Conservation (phyloP, 768 basidiomycete genomes). For the Postia placenta region DNA sequence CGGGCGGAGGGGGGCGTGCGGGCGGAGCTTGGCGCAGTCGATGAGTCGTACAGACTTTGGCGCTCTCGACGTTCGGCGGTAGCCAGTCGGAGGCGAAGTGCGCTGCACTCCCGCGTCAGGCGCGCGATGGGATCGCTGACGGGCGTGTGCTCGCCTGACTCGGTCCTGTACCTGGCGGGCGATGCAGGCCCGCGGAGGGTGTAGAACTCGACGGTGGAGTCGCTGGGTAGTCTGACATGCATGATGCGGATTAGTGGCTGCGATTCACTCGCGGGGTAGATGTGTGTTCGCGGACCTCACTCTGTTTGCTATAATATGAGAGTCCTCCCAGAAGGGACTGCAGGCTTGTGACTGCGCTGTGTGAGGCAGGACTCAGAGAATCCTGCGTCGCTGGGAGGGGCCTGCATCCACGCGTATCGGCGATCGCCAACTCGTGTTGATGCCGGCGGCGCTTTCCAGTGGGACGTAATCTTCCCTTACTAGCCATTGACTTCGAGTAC, state of each 20-base stretch:
- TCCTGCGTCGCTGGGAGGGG: slow-evolving; percentile 2
- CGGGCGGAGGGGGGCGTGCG: slow-evolving; percentile 14
- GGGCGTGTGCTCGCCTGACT: slow-evolving; percentile 26
- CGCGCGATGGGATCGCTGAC: slow-evolving; percentile 34
- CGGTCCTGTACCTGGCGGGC: slow-evolving; percentile 19
- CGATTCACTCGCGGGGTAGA: neutral
- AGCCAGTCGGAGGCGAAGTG: slow-evolving; percentile 38
- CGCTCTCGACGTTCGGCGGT: slow-evolving; percentile 31
- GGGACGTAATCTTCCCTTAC: neutral
- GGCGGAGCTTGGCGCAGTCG: slow-evolving; percentile 13
- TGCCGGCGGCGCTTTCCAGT: slow-evolving; percentile 1
- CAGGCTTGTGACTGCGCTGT: slow-evolving; percentile 3
- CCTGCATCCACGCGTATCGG: slow-evolving; percentile 4
- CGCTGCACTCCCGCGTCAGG: slow-evolving; percentile 35
- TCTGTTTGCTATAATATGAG: slow-evolving; percentile 2
- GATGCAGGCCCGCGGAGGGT: slow-evolving; percentile 37
- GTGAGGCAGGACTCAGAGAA: slow-evolving; percentile 4
- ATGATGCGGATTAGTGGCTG: neutral
- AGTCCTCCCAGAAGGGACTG: neutral
- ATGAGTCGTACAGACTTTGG: slow-evolving; percentile 8
- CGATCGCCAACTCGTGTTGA: slow-evolving; percentile 4
- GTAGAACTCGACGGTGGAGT: slow-evolving; percentile 33
- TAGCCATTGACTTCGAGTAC: neutral
- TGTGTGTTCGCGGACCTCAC: neutral
- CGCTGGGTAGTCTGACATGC: slow-evolving; percentile 3